Evolutionary conservation across 176 grass and related monocot genomes (phyloP).

Genomic region (Eleusine indica): DNA sequence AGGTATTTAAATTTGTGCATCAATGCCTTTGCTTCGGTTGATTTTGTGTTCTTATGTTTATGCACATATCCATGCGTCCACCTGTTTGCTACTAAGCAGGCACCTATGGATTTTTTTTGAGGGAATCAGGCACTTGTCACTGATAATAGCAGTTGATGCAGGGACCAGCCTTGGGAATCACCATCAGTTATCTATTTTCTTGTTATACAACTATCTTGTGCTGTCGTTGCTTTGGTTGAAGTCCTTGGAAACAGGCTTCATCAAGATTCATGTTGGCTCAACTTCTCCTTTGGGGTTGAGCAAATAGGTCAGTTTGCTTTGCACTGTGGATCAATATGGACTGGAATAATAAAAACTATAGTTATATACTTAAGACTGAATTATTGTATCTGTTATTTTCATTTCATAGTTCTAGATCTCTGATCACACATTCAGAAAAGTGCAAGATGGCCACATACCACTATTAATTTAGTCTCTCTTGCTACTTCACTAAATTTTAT

Average conservation of each 20-base stretch:
- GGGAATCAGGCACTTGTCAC: background rate
- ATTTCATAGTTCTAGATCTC: background rate
- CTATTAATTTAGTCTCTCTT: background rate
- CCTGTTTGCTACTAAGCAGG: constrained; percentile 2
- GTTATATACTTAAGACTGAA: constrained; percentile 1
- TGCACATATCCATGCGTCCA: constrained; percentile 31
- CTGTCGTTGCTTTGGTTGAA: constrained; percentile 80
- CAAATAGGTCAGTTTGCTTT: constrained; percentile 69
- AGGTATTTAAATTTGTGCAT: constrained; percentile 59
- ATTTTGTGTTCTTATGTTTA: constrained; percentile 34
- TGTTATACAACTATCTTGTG: constrained; percentile 70
- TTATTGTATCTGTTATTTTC: background rate
- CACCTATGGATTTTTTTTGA: background rate
- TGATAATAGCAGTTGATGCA: constrained; percentile 55
- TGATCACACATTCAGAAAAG: background rate
- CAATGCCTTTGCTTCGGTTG: constrained; percentile 16
- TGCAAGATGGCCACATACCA: background rate
- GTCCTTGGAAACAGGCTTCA: constrained; percentile 64
- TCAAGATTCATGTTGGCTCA: constrained; percentile 86
- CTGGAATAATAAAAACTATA: background rate
- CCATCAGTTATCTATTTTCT: constrained; percentile 85
- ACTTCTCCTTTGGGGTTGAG: constrained; percentile 66
- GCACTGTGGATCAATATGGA: constrained; percentile 14
- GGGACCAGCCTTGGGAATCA: constrained; percentile 75
- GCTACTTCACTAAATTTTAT: background rate